Evolutionary conservation across 352 stramenopile species (phyloP), one percentile per base, ranked within the genome.

Genomic region (Pythium dissotocum): DNA sequence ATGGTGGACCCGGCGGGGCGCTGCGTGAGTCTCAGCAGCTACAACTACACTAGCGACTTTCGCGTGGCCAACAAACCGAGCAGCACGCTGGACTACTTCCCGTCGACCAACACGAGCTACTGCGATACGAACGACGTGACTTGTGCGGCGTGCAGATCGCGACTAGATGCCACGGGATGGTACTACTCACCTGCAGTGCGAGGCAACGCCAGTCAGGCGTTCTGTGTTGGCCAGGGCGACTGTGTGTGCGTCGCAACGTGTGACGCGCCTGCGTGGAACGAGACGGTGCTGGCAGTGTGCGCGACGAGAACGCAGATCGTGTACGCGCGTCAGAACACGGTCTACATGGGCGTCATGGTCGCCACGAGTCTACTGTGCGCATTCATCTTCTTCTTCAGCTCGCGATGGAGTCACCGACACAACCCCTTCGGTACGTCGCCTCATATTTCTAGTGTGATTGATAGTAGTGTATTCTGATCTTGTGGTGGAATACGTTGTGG

Each of bases 231-330:
- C 32, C 58, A 54, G 4, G 52, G 77, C 24, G 38, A 71, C 55
- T 90, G 82, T 40, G 77, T 88, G 36, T 88, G 82, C 59, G 58
- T 88, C 16, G 78, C 78, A 8, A 70, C 76, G 30, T 90, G 82
- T 51, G 82, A 90, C 65, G 35, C 51, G 24, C 40, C 55, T 9
- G 58, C 55, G 9, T 84, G 82, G 79, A 71, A 74, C 40, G 78
- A 75, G 26, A 67, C 81, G 16, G 77, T 82, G 24, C 59, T 83
- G 30, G 65, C 67, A 51, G 71, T 61, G 18, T 70, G 63, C 28
- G 2, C 63, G 18, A 5, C 55, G 24, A n/a, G 12, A 12, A 30
- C 32, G 13, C 4, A 35, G 24, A 51, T 24, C 14, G n/a, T 52
- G 35, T 16, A 36, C 16, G 4, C 33, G 9, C 32, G 28, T 24